Evolutionary conservation across 2,329 filamentous ascomycete genomes (phyloP).

Genomic region (Aspergillus tanneri): DNA sequence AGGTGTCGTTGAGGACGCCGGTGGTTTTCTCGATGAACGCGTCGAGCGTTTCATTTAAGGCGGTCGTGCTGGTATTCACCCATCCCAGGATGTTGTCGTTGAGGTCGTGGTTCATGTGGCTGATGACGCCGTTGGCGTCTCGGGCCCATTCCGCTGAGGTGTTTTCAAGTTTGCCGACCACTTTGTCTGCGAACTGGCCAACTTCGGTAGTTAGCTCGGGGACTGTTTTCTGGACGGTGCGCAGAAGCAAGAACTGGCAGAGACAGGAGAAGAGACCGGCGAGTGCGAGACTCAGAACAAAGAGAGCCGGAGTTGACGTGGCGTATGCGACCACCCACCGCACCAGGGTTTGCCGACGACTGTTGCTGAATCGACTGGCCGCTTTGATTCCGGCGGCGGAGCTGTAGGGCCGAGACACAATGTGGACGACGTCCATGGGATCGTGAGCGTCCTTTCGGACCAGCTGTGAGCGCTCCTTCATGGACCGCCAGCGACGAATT

Average conservation of each 20-base stretch:
- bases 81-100: conserved; percentile 84
- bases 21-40: conserved; percentile 76
- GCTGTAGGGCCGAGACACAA: conserved; percentile 77
- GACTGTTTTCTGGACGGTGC: conserved; percentile 69
- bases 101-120: conserved; percentile 64
- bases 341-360: conserved; percentile 67
- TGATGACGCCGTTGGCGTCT: conserved; percentile 72
- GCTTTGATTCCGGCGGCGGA: conserved; percentile 69
- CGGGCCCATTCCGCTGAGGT: conserved; percentile 74
- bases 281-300: conserved; percentile 77
- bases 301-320: conserved; percentile 81
- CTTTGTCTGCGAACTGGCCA: conserved; percentile 73
- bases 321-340: conserved; percentile 85
- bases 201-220: conserved; percentile 74
- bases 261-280: conserved; percentile 80
- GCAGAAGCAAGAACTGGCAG: conserved; percentile 78
- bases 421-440: conserved; percentile 83
- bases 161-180: conserved; percentile 69
- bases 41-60: conserved; percentile 83
- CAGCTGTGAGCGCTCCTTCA: conserved; percentile 67
- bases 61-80: conserved; percentile 77
- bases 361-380: conserved; percentile 61
- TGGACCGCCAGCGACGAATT: conserved; percentile 70
- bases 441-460: conserved; percentile 68
- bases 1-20: conserved; percentile 69